phyloP scores from a whole-genome alignment of 1,139 yeast species.

The Hansenula sp. region DNA sequence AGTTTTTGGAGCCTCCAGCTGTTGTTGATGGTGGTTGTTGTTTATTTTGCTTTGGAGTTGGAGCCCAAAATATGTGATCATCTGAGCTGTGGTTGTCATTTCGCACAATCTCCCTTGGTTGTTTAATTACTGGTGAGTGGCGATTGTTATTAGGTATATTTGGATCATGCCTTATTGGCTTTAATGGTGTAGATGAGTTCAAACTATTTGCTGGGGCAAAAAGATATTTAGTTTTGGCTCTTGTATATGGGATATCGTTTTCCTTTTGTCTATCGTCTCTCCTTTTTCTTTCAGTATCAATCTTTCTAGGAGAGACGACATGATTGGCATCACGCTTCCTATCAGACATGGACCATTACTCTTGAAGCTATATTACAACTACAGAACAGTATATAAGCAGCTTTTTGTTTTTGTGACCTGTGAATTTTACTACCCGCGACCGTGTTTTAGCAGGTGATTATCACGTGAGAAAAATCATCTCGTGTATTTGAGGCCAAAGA shows the following conservation, averaged over 20 bases:
- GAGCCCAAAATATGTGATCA: slow-evolving; percentile 23
- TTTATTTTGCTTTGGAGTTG: slow-evolving; percentile 17
- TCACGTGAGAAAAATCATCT: background rate
- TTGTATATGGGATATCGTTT: slow-evolving; percentile 1
- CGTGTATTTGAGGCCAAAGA: too few species aligned
- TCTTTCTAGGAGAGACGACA: slow-evolving; percentile 3
- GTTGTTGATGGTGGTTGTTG: slow-evolving; percentile 3
- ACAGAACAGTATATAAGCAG: too few species aligned
- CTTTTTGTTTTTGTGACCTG: slow-evolving; percentile 1
- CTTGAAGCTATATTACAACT: background rate
- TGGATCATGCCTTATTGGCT: slow-evolving; percentile 6
- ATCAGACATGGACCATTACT: slow-evolving; percentile 1
- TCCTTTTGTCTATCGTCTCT: slow-evolving; percentile 6
- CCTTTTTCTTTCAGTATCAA: slow-evolving; percentile 5
- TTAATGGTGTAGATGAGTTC: slow-evolving; percentile 9
- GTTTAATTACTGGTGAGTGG: background rate
- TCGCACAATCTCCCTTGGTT: slow-evolving; percentile 1
- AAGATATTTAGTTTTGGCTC: slow-evolving; percentile 5
- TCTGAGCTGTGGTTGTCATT: slow-evolving; percentile 18
- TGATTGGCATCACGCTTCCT: slow-evolving; percentile 1
- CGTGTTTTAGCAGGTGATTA: background rate
- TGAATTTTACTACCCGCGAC: background rate
- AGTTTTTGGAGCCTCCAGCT: slow-evolving; percentile 2
- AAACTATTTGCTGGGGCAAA: slow-evolving; percentile 11
- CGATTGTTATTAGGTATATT: slow-evolving; percentile 5